Evolutionary conservation across 2,329 filamentous ascomycete species (phyloP).

Genomic region (Sporothrix euskadiensis): DNA sequence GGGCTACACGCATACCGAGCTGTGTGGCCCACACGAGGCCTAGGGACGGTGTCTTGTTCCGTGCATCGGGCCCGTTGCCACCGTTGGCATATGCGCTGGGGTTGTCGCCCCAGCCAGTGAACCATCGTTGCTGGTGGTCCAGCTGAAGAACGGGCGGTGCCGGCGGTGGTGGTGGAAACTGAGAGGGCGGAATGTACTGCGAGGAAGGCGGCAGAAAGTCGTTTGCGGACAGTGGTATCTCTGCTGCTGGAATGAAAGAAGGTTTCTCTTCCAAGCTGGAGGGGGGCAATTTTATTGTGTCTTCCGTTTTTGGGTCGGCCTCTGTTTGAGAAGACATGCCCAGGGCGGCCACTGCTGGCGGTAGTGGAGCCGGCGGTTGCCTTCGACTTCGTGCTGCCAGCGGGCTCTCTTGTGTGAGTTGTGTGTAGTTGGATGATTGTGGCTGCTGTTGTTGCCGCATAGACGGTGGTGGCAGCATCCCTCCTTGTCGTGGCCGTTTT

Average conservation of each 20-base stretch:
- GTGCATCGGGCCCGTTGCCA: constrained; percentile 40
- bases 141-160: constrained; percentile 63
- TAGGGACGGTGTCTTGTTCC: constrained; percentile 79
- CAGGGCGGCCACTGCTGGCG: constrained; percentile 31
- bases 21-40: constrained; percentile 92
- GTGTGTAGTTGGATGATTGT: background rate
- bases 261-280: constrained; percentile 38
- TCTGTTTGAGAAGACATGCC: constrained; percentile 43
- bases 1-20: constrained; percentile 75
- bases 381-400: constrained; percentile 49
- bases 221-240: background rate
- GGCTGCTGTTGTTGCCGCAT: constrained; percentile 27
- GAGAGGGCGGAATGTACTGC: constrained; percentile 34
- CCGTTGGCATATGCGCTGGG: constrained; percentile 44
- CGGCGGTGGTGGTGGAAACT: constrained; percentile 33
- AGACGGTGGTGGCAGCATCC: constrained; percentile 19
- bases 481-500: constrained; percentile 26
- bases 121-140: constrained; percentile 90
- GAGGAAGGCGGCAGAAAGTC: constrained; percentile 18
- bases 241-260: constrained; percentile 32
- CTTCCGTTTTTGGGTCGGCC: constrained; percentile 35
- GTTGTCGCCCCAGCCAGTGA: constrained; percentile 90
- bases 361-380: constrained; percentile 35
- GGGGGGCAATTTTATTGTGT: constrained; percentile 36
- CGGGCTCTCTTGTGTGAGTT: constrained; percentile 49